Evolutionary conservation across 2,329 filamentous ascomycete species (phyloP), one percentile per base, ranked within the genome.

Genomic region (Alternaria sp.): DNA sequence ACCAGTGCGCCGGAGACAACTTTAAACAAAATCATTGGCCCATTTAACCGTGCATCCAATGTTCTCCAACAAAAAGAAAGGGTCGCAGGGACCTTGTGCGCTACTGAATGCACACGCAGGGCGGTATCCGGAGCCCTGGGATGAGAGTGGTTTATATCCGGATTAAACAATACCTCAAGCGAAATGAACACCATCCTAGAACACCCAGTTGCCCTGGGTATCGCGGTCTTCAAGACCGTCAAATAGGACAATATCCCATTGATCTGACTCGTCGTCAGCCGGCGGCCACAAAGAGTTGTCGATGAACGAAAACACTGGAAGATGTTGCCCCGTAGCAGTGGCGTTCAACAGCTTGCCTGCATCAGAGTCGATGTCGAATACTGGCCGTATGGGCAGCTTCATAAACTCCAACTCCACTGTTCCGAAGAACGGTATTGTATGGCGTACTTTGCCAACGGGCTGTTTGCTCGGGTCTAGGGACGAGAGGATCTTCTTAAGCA

Each of bases 201-300:
- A 60, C 46, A 76, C 61, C 75, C 75, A 78, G 26, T 77, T 76
- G 7, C 75, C 75, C 28, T 77, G 72, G 3, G 65, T 70, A 38
- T 78, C 74, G 49, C 61, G 54, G 46, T 78, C 75, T 34, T 76
- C 72, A 7, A 78, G 65, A 5, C 75, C 75, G 46, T 78, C 72
- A 61, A 75, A 78, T 8, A 78, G 62, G 3, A 75, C 64, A 64
- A 78, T 72, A 32, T 77, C 72, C 63, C 76, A 77, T n/a, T 78
- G 73, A 28, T 73, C 41, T 4, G 59, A 66, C 1, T 51, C 34
- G 2, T 64, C 65, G 9, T 65, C 67, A 16, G 56, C 41, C 18
- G 62, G 30, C 22, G 75, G 75, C 75, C 74, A 78, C 8, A 78
- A 66, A 18, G 66, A 67, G 38, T 76, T 78, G 39, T 66, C 68